phyloP scores from a whole-genome alignment of 176 grass and related monocot species.

The Coix lacrymajobi region DNA sequence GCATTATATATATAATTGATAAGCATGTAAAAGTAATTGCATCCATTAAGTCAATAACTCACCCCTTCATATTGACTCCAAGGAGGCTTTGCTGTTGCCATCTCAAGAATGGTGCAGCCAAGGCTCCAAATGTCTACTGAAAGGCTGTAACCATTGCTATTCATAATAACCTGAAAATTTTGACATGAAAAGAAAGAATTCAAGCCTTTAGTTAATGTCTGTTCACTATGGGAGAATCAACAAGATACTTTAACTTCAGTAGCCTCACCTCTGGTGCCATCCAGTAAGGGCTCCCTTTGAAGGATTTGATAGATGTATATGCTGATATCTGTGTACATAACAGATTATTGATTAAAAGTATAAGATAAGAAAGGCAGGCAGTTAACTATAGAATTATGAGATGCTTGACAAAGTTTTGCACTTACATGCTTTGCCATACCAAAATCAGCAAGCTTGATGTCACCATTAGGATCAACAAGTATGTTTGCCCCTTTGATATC shows the following conservation, averaged over 20 bases:
- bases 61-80: constrained; percentile 99
- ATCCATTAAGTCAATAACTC: not conserved
- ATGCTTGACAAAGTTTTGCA: not conserved
- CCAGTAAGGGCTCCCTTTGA: constrained; percentile 98
- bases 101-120: constrained; percentile 96
- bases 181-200: not conserved
- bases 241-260: not conserved
- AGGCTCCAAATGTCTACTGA: constrained; percentile 99
- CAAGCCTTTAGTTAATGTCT: not conserved
- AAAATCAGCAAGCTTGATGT: constrained; percentile 96
- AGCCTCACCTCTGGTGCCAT: constrained; percentile 93
- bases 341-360: not conserved
- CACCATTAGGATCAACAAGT: constrained; percentile 94
- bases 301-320: constrained; percentile 84
- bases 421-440: constrained; percentile 99
- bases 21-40: not conserved
- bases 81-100: constrained; percentile 92
- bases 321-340: constrained; percentile 63
- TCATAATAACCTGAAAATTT: constrained; percentile 87
- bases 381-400: not conserved
- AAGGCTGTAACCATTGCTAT: constrained; percentile 89
- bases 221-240: not conserved
- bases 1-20: not conserved
- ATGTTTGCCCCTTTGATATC: constrained; percentile 99
- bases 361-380: not conserved